Percentiles rank a stretch among this genome's conserved stretches.
Conservation (phyloP, 1,284 basidiomycete species). For the Cutaneotrichosporon curvatum region DNA sequence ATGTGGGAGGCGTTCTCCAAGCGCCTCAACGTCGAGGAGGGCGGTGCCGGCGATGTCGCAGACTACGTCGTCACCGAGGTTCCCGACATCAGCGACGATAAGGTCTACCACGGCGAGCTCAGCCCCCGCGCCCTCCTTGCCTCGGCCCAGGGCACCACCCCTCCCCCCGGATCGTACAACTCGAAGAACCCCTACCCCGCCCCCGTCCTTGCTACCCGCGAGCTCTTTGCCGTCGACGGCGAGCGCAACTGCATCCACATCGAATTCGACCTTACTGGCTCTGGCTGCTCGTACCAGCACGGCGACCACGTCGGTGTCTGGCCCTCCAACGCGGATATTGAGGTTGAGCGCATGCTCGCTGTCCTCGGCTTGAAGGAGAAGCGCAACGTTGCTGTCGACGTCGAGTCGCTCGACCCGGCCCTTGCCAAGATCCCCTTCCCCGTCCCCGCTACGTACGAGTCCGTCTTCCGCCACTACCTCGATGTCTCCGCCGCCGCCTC, state of each 20-base stretch:
- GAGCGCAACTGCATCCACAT: conserved; percentile 93
- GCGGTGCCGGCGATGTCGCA: conserved; percentile 87
- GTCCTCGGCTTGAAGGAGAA: conserved; percentile 70
- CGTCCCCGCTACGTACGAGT: conserved; percentile 86
- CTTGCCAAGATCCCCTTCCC: conserved; percentile 99
- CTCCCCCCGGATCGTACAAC: conserved; percentile 56
- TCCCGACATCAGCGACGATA: conserved; percentile 61
- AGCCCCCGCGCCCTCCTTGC: conserved; percentile 71
- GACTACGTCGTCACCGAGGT: conserved; percentile 89
- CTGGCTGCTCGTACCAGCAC: conserved; percentile 96
- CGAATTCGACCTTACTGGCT: conserved; percentile 89
- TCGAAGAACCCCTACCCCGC: conserved; percentile 95
- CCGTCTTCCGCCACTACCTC: conserved; percentile 92
- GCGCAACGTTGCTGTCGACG: conserved; percentile 73
- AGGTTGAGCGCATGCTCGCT: conserved; percentile 81
- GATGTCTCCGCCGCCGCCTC: conserved; percentile 89
- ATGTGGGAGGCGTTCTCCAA: conserved; percentile 87
- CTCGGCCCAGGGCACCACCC: conserved; percentile 42
- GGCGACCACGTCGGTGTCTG: conserved; percentile 97
- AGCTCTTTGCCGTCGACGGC: conserved; percentile 68
- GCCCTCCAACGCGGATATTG: conserved; percentile 87
- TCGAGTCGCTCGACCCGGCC: conserved; percentile 93
- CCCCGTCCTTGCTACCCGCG: conserved; percentile 66
- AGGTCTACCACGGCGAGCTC: conserved; percentile 87
- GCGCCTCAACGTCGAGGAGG: conserved; percentile 83